Percentiles rank a stretch among this genome's conserved stretches.
Evolutionary conservation across 2,329 filamentous ascomycete species (phyloP).

Genomic region (Fusarium transvaalense): DNA sequence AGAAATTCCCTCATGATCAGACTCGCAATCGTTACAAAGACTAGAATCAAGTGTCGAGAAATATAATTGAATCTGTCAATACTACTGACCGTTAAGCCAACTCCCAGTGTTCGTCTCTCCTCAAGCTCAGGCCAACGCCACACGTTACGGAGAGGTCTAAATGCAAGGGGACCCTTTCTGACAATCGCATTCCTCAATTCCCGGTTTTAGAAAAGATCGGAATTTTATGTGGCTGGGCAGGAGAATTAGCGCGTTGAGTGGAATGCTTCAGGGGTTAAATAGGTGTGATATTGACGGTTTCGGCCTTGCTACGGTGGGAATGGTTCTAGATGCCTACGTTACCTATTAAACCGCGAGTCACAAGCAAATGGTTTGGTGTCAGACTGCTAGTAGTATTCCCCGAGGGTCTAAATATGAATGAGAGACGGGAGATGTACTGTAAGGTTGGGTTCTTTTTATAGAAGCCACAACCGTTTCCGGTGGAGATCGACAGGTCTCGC

Average conservation of each 20-base stretch:
- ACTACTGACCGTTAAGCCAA: conserved; percentile 17
- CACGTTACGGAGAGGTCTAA: not conserved
- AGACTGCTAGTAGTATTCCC: too few relatives aligned
- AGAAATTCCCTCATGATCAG: too few relatives aligned
- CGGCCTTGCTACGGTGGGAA: conserved; percentile 1
- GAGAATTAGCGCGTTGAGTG: not conserved
- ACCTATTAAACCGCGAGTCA: too few relatives aligned
- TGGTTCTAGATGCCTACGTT: conserved; percentile 10
- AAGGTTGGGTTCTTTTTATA: not conserved
- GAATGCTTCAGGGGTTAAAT: conserved; percentile 23
- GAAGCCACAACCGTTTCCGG: not conserved
- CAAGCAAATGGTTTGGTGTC: not conserved
- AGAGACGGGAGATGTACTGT: too few relatives aligned
- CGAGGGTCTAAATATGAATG: too few relatives aligned
- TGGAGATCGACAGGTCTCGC: not conserved
- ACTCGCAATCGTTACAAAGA: too few relatives aligned
- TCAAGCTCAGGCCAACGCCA: conserved; percentile 2
- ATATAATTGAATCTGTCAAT: not conserved
- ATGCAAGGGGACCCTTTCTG: conserved; percentile 3
- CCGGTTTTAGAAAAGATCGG: conserved; percentile 8
- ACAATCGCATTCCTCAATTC: conserved; percentile 19
- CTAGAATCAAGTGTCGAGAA: too few relatives aligned
- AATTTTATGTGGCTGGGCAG: conserved; percentile 15
- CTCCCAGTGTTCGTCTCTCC: not conserved
- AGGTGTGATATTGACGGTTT: conserved; percentile 4